A percentile compares a stretch with the other conserved stretches of the same genome.
These are phyloP conservation scores for Fusarium sp. DNA, from an alignment of 2,329 filamentous ascomycete genomes.

Conservation along the genomic window DNA sequence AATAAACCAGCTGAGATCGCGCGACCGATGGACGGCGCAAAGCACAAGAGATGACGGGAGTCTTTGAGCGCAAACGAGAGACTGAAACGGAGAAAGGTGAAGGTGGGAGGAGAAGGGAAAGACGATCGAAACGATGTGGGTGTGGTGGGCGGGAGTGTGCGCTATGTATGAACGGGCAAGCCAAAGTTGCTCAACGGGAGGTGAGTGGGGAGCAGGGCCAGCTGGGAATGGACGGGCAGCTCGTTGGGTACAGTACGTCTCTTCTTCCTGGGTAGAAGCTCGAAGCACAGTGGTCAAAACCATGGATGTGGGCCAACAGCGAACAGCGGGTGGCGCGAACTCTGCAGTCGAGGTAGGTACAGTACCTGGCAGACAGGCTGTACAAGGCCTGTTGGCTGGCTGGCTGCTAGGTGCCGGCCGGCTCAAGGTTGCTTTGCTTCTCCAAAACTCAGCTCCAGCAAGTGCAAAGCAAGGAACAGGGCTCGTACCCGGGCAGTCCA, in stretches of 20 bases:
- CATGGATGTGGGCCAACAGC: conserved; percentile 42
- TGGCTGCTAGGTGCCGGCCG: conserved; percentile 14
- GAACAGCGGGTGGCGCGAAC: conserved; percentile 51
- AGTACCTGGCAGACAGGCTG: conserved; percentile 37
- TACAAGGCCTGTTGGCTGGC: conserved; percentile 32
- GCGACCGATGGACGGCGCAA: conserved; percentile 39
- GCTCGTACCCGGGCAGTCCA: conserved; percentile 10
- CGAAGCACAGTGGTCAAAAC: conserved; percentile 36
- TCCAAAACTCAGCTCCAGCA: conserved; percentile 13
- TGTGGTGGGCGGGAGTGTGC: conserved; percentile 45
- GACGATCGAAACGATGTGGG: conserved; percentile 41
- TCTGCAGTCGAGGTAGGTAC: conserved; percentile 38
- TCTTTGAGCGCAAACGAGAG: conserved; percentile 51
- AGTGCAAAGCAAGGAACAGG: conserved; percentile 11
- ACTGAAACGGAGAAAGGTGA: conserved; percentile 52
- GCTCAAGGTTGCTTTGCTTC: conserved; percentile 30
- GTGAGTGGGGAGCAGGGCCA: conserved; percentile 30
- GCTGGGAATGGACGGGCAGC: conserved; percentile 27
- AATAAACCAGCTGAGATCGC: conserved; percentile 35
- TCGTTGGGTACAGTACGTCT: conserved; percentile 22
- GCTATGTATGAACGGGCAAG: conserved; percentile 43
- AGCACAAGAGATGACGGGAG: conserved; percentile 39
- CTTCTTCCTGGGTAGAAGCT: conserved; percentile 21
- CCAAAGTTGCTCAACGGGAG: conserved; percentile 27
- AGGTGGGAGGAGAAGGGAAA: conserved; percentile 47